These are phyloP conservation scores for Geotrichum phurueaensis DNA, from an alignment of 1,139 yeast genomes.

Conservation along the genomic window DNA sequence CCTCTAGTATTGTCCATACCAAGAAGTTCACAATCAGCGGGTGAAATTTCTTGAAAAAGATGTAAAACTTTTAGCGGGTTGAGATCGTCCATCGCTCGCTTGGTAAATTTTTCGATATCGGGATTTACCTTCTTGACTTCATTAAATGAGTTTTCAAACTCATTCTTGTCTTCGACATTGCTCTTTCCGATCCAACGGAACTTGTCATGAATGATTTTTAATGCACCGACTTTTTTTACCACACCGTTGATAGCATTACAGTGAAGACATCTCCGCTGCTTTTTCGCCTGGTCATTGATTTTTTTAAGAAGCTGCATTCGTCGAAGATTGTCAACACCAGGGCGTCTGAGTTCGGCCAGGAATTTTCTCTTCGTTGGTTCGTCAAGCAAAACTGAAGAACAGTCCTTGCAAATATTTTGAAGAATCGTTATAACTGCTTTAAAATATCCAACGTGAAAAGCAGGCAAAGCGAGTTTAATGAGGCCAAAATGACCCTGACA, in stretches of 20 bases:
- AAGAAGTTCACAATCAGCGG: constrained; percentile 83
- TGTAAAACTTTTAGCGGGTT: constrained; percentile 88
- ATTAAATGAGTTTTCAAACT: constrained; percentile 61
- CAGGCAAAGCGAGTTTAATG: constrained; percentile 86
- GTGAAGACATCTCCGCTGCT: constrained; percentile 81
- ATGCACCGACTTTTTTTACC: constrained; percentile 94
- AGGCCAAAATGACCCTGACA: constrained; percentile 99
- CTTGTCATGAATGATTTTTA: constrained; percentile 92
- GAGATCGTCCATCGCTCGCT: constrained; percentile 86
- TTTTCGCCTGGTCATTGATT: constrained; percentile 86
- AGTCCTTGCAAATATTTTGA: constrained; percentile 87
- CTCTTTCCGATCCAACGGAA: constrained; percentile 95
- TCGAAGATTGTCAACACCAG: constrained; percentile 83
- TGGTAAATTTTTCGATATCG: constrained; percentile 80
- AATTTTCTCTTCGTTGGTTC: constrained; percentile 67
- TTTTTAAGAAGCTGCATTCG: constrained; percentile 83
- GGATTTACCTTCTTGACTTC: constrained; percentile 81
- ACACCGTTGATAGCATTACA: constrained; percentile 94
- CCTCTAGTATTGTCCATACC: constrained; percentile 88
- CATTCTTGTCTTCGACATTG: constrained; percentile 72
- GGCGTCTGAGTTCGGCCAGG: constrained; percentile 71
- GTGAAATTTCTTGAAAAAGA: constrained; percentile 75
- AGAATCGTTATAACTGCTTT: constrained; percentile 83
- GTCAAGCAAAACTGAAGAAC: constrained; percentile 72
- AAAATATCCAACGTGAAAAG: constrained; percentile 95